Evolutionary conservation across 768 basidiomycete species (phyloP).

Genomic region (Leccinum aurantiacum): DNA sequence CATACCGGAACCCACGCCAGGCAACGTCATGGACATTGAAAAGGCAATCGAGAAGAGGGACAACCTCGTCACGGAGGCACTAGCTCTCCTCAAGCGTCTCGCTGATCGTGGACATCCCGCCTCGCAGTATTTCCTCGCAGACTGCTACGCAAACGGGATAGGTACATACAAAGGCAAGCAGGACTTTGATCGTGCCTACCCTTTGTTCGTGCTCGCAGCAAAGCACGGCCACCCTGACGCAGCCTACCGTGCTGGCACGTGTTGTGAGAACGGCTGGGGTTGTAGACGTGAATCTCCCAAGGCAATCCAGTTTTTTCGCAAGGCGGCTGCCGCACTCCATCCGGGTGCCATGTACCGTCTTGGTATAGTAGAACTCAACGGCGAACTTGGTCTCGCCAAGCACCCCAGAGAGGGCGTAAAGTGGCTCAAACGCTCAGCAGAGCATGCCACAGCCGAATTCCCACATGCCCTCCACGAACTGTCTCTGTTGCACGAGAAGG

Average conservation of each 20-base stretch:
- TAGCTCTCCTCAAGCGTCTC: conserved; percentile 79
- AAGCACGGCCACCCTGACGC: conserved; percentile 98
- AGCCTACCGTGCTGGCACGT: conserved; percentile 92
- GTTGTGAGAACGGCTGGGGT: conserved; percentile 99
- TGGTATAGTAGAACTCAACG: conserved; percentile 94
- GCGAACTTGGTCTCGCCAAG: conserved; percentile 83
- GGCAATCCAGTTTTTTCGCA: conserved; percentile 89
- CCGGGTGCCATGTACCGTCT: conserved; percentile 97
- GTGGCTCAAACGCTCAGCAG: conserved; percentile 97
- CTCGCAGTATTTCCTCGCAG: conserved; percentile 96
- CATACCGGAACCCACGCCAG: conserved; percentile 65
- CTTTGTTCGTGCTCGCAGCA: conserved; percentile 91
- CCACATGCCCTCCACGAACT: conserved; percentile 96
- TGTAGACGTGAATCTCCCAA: conserved; percentile 90
- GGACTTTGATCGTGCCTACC: conserved; percentile 97
- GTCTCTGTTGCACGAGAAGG: conserved; percentile 91
- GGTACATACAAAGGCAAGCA: conserved; percentile 87
- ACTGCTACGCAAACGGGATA: conserved; percentile 98
- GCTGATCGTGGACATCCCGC: conserved; percentile 93
- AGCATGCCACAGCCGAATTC: conserved; percentile 91
- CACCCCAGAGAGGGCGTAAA: conserved; percentile 96
- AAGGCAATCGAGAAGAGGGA: conserved; percentile 80
- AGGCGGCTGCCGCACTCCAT: conserved; percentile 87
- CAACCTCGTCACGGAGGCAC: conserved; percentile 87
- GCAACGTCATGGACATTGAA: conserved; percentile 79